A percentile compares a stretch with the other conserved stretches of the same genome.
phyloP scores from a whole-genome alignment of 2,329 filamentous ascomycete species.

The Beauveria australis region DNA sequence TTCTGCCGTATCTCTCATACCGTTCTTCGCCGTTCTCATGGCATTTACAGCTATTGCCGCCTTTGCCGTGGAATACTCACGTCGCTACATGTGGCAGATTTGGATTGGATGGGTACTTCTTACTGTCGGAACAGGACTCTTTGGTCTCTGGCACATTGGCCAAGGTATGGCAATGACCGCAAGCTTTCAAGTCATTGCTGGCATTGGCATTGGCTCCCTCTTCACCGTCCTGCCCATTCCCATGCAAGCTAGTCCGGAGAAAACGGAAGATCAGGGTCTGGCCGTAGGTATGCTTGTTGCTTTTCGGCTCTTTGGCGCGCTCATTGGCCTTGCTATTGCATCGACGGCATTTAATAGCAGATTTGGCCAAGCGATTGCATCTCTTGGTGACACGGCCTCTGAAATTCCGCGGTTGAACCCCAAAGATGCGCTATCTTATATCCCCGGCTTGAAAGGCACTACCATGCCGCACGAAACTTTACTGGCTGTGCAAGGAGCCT shows the following conservation, averaged over 20 bases:
- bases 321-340: not conserved
- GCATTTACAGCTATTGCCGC: constrained; percentile 11
- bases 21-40: constrained; percentile 14
- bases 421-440: not conserved
- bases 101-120: not conserved
- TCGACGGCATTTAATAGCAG: not conserved
- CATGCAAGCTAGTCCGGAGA: not conserved
- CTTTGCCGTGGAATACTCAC: not conserved
- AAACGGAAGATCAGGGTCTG: not conserved
- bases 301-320: not conserved
- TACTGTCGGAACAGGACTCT: not conserved
- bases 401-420: not conserved
- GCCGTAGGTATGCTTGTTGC: not conserved
- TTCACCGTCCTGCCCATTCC: not conserved
- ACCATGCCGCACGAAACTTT: not conserved
- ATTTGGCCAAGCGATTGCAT: not conserved
- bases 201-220: not conserved
- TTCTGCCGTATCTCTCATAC: constrained; percentile 22
- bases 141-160: not conserved
- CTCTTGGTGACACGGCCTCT: not conserved
- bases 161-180: not conserved
- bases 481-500: not conserved
- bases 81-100: not conserved
- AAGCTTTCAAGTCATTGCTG: not conserved
- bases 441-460: not conserved